A percentile compares a stretch with the other conserved stretches of the same genome.
Evolutionary conservation across 163 green algal species (phyloP).

Genomic region (Chlamydomonas reinhardtii): DNA sequence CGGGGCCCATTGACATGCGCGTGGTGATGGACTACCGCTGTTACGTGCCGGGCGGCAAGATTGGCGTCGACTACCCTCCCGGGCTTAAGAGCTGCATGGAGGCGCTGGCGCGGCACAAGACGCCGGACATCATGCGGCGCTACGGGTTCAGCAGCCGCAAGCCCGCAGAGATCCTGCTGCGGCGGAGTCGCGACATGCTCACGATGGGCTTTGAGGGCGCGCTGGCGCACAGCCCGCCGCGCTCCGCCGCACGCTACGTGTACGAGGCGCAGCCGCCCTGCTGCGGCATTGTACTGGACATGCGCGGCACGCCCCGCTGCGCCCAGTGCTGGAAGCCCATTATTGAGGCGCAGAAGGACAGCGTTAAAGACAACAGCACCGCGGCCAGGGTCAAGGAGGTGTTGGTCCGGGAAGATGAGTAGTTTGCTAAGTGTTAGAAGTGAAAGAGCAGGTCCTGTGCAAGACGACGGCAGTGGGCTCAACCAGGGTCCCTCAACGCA

Average conservation of each 20-base stretch:
- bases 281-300: conserved; percentile 11
- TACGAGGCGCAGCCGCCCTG: conserved; percentile 28
- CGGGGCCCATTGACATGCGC: conserved; percentile 40
- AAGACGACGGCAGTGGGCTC: too few species aligned
- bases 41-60: background rate
- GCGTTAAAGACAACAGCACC: background rate
- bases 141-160: conserved; percentile 32
- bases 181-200: conserved; percentile 23
- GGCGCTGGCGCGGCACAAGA: background rate
- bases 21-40: conserved; percentile 38
- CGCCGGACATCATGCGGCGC: conserved; percentile 20
- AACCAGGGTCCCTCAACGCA: too few species aligned
- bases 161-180: conserved; percentile 24
- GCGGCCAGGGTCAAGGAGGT: background rate
- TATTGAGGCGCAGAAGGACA: background rate
- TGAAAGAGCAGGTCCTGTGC: too few species aligned
- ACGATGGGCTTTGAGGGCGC: conserved; percentile 29
- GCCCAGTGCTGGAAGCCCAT: conserved; percentile 34
- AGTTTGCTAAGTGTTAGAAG: background rate
- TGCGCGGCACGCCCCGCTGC: conserved; percentile 1
- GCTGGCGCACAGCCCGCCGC: background rate
- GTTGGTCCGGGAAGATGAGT: conserved; percentile 6
- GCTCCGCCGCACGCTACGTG: background rate
- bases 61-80: conserved; percentile 2
- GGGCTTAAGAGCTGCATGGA: background rate